Base-by-base conservation (phyloP, 1,284 basidiomycete species). In the Sporisorium reilianum region DNA sequence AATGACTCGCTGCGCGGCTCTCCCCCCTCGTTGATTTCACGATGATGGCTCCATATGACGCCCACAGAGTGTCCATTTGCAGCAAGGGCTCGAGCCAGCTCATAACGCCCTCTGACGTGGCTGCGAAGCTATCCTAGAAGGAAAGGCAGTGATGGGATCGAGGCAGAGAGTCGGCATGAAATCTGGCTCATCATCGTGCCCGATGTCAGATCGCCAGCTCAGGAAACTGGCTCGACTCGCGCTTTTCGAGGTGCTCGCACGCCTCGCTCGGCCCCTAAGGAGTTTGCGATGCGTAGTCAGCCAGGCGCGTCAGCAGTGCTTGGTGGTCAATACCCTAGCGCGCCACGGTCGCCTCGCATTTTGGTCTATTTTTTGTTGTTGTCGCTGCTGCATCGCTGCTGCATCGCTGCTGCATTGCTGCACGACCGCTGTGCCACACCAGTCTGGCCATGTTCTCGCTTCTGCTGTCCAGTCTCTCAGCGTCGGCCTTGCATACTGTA, bases 341-440 rank as follows among this genome's bases (percentile, higher is more conserved):
- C n/a, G n/a, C n/a, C n/a, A n/a, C n/a, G n/a, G n/a, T n/a, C n/a
- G n/a, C n/a, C n/a, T n/a, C n/a, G n/a, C n/a, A n/a, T 30, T 30
- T 30, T 30, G 5, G 5, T 30, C 9, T 30, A 5, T 30, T 30
- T 30, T 30, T 30, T 30, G 5, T 30, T 30, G 5, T 30, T 30
- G 5, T 30, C 28, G 28, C 28, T 30, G 5, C 9, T 30, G 28
- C 28, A 5, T 30, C 28, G 5, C 28, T 5, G 28, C 28, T 30
- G 28, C n/a, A n/a, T 30, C 28, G 20, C 5, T 22, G 50, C 28
- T 44, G 48, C 18, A 20, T n/a, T 9, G 30, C 49, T 59, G 57
- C 57, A 45, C 40, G 34, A 59, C 50, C 57, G 49, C 57, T 51
- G 57, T 59, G 41, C 26, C 57, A 41, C 57, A 32, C 45, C 40